Conservation (phyloP, 352 stramenopile genomes). For the Pythium plurisporium region DNA sequence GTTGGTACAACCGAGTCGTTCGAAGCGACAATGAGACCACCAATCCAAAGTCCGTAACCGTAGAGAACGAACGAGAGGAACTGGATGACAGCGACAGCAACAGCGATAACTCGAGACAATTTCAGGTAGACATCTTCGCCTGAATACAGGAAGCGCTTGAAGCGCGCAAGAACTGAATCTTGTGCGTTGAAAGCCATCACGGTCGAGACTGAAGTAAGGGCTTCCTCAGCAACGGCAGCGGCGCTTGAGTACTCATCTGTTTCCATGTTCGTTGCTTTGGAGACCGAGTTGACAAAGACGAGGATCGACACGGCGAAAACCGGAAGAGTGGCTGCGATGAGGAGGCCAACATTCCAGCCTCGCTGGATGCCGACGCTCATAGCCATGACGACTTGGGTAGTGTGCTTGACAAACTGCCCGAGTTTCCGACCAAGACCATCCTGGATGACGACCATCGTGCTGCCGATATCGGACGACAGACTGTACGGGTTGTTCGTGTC, state of each 20-base stretch:
- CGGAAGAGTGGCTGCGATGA: constrained; percentile 30
- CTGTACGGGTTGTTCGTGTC: constrained; percentile 23
- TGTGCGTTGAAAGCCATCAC: constrained; percentile 34
- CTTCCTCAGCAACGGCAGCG: constrained; percentile 36
- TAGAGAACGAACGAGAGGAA: constrained; percentile 25
- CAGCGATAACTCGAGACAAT: constrained; percentile 16
- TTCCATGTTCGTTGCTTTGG: constrained; percentile 24
- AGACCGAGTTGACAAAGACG: constrained; percentile 21
- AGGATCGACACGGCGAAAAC: constrained; percentile 26
- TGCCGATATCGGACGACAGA: constrained; percentile 39
- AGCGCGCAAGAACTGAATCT: constrained; percentile 9
- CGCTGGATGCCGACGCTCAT: constrained; percentile 39
- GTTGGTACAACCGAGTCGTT: constrained; percentile 17
- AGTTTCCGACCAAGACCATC: constrained; percentile 27
- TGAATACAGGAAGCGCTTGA: constrained; percentile 18
- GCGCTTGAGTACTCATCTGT: constrained; percentile 35
- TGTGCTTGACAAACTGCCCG: constrained; percentile 31
- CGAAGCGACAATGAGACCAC: constrained; percentile 17
- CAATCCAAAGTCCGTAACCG: constrained; percentile 23
- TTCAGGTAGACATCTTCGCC: constrained; percentile 18
- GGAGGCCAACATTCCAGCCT: constrained; percentile 38
- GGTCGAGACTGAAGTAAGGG: constrained; percentile 36
- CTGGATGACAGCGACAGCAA: constrained; percentile 21
- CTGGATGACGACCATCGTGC: constrained; percentile 33
- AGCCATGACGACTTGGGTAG: constrained; percentile 32